phyloP scores from a whole-genome alignment of 23 red algal species.

The Chondrus crispus region DNA sequence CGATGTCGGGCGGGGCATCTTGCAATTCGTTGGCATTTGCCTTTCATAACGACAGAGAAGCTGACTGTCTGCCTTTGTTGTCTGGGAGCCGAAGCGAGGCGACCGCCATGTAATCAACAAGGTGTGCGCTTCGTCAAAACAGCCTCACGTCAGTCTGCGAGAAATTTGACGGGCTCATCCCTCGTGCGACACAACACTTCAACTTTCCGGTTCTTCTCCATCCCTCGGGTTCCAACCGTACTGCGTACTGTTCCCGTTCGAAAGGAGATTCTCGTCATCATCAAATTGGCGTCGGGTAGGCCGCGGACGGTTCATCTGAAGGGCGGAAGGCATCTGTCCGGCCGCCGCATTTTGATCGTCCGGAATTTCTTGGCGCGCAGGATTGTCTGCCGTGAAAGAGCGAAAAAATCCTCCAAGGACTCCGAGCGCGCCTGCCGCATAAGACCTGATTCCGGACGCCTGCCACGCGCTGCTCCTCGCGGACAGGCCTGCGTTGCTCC shows the following conservation, averaged over 20 bases:
- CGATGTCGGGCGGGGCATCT: no score
- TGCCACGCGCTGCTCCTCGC: neutral
- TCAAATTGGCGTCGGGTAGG: neutral
- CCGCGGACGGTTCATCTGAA: neutral
- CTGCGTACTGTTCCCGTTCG: slow-evolving; percentile 16
- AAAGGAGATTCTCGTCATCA: neutral
- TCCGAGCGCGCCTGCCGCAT: neutral
- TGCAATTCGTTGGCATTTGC: no score
- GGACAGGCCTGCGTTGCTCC: neutral
- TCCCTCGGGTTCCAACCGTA: neutral
- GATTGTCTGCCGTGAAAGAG: neutral
- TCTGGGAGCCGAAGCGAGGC: no score
- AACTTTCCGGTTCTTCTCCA: neutral
- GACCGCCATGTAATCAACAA: no score
- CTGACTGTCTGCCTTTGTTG: no score
- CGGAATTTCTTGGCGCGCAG: neutral
- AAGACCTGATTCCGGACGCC: neutral
- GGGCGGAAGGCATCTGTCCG: neutral
- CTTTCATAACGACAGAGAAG: no score
- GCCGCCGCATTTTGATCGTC: neutral
- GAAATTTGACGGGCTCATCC: no score
- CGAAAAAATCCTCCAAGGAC: neutral
- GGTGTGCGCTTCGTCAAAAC: no score
- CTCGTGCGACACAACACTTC: no score
- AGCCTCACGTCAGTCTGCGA: no score